A percentile compares a stretch with the other conserved stretches of the same genome.
phyloP scores from a whole-genome alignment of 176 grass and related monocot species.

The Hordeum vulgare region DNA sequence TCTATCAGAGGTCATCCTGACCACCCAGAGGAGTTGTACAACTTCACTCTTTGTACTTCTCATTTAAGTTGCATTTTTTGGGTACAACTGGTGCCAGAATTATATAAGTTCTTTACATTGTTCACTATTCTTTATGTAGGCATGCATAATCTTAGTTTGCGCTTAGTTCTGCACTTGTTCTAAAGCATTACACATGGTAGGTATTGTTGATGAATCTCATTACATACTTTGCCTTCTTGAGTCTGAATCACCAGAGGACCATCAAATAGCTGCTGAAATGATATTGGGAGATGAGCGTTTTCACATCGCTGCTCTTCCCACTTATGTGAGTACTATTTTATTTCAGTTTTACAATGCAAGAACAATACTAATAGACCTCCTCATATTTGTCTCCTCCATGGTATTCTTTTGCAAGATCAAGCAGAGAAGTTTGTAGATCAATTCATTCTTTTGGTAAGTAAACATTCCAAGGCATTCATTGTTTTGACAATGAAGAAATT shows the following conservation, averaged over 20 bases:
- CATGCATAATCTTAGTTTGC: neutral
- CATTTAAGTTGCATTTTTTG: neutral
- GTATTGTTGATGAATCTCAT: constrained; percentile 32
- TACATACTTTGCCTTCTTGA: constrained; percentile 42
- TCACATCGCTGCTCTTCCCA: constrained; percentile 29
- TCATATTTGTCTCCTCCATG: neutral
- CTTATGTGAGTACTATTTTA: constrained; percentile 28
- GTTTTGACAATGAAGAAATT: neutral
- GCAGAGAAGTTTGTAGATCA: constrained; percentile 51
- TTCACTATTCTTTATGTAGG: constrained; percentile 11
- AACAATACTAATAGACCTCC: neutral
- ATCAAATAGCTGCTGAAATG: constrained; percentile 31
- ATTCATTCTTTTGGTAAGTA: constrained; percentile 45
- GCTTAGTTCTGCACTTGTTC: neutral
- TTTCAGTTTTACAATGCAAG: neutral
- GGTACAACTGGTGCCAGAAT: neutral
- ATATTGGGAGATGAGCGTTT: constrained; percentile 24
- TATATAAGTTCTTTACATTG: neutral
- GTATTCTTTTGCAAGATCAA: constrained; percentile 42
- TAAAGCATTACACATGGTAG: constrained; percentile 20
- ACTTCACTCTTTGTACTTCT: neutral
- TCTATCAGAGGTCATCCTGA: constrained; percentile 39
- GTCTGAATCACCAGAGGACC: constrained; percentile 23
- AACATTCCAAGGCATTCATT: neutral
- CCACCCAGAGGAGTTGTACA: constrained; percentile 35